These are phyloP conservation scores for Osmozyma mogii DNA, from an alignment of 805 yeast genomes.

Conservation along the genomic window DNA sequence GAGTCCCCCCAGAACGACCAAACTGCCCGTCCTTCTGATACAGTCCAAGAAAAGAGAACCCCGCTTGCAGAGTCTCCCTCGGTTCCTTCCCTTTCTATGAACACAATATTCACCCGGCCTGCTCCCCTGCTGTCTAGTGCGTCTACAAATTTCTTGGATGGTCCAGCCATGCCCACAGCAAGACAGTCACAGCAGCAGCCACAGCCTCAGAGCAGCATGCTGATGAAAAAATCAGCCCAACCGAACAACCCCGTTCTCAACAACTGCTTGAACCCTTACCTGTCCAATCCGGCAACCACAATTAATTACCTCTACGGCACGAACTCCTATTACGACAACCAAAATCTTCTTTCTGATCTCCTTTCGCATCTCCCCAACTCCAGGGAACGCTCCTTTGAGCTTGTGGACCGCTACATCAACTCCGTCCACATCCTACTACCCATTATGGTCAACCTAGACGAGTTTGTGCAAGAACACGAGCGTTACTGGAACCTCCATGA, in stretches of 20 bases:
- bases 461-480: conserved; percentile 39
- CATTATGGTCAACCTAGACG: conserved; percentile 36
- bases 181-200: neutral
- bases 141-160: conserved; percentile 15
- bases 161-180: conserved; percentile 3
- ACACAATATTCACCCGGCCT: too few species aligned
- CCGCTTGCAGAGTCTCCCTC: too few species aligned
- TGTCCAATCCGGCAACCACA: conserved; percentile 27
- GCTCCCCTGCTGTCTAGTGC: too few species aligned
- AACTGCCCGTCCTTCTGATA: too few species aligned
- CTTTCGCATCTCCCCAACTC: conserved; percentile 37
- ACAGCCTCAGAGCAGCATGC: neutral
- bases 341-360: conserved; percentile 27
- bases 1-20: conserved; percentile 1
- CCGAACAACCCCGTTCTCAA: conserved; percentile 16
- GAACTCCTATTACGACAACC: conserved; percentile 29
- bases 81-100: too few species aligned
- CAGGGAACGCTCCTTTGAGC: conserved; percentile 36
- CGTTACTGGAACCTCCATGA: conserved; percentile 36
- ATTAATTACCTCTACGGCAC: conserved; percentile 32
- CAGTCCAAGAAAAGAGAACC: too few species aligned
- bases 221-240: conserved; percentile 4
- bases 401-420: conserved; percentile 40
- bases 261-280: conserved; percentile 22
- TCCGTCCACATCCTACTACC: conserved; percentile 54